phyloP scores from a whole-genome alignment of 495 filamentous ascomycete genomes.

The Aspergillus biplanus region DNA sequence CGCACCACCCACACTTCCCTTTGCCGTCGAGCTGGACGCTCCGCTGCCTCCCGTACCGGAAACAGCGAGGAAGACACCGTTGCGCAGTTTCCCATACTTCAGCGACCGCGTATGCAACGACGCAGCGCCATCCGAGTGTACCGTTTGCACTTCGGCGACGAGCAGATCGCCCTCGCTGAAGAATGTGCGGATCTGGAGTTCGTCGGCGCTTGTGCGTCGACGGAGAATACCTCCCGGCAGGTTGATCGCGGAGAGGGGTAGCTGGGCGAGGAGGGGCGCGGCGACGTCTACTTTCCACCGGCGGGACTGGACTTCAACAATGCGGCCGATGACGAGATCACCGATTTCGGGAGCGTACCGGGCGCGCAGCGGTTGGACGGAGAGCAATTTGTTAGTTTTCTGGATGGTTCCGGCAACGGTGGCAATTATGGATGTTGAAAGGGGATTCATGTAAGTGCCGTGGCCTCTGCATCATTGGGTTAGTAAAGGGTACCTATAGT shows the following conservation, averaged over 20 bases:
- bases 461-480: constrained; percentile 63
- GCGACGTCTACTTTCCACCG: constrained; percentile 95
- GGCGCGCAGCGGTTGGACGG: constrained; percentile 84
- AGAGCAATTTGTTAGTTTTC: constrained; percentile 95
- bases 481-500: background rate
- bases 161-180: constrained; percentile 90
- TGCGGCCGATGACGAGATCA: constrained; percentile 91
- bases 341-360: constrained; percentile 95
- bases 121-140: constrained; percentile 80
- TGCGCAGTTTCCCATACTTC: constrained; percentile 93
- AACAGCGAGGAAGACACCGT: constrained; percentile 85
- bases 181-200: constrained; percentile 91
- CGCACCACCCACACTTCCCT: constrained; percentile 35
- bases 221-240: constrained; percentile 91
- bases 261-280: constrained; percentile 75
- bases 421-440: constrained; percentile 71
- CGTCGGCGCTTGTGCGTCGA: constrained; percentile 88
- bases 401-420: constrained; percentile 85
- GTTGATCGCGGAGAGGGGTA: constrained; percentile 89
- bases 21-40: constrained; percentile 35
- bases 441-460: constrained; percentile 70
- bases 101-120: constrained; percentile 85
- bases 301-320: constrained; percentile 85
- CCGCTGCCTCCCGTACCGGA: constrained; percentile 77
- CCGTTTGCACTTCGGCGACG: constrained; percentile 86